Percentiles rank a stretch among this genome's conserved stretches.
Conservation (phyloP, 1,284 basidiomycete genomes). For the Irpex rosettiformis region DNA sequence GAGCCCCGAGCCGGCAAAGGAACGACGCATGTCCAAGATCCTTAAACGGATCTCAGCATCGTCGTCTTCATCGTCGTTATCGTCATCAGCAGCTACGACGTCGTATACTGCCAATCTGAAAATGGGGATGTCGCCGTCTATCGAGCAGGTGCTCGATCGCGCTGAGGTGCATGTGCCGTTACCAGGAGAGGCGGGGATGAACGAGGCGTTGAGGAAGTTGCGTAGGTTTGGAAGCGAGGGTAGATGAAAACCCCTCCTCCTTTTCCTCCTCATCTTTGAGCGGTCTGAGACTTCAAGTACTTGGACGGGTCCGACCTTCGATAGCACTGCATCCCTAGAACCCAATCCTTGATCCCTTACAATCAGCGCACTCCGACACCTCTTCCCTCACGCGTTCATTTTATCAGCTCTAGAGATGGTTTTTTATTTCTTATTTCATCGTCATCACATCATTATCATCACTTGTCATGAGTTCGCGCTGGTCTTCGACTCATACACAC, state of each 20-base stretch:
- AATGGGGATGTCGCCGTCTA: conserved; percentile 26
- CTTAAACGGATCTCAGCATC: conserved; percentile 35
- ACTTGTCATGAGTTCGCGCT: background rate
- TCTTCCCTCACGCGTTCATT: background rate
- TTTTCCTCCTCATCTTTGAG: no score
- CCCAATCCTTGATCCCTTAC: no score
- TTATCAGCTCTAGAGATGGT: background rate
- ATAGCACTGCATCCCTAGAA: no score
- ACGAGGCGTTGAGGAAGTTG: conserved; percentile 24
- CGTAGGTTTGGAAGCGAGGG: conserved; percentile 18
- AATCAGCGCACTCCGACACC: no score
- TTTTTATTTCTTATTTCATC: background rate
- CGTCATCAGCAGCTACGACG: conserved; percentile 12
- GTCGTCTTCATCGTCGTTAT: conserved; percentile 21
- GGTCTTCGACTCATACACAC: background rate
- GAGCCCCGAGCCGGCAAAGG: conserved; percentile 28
- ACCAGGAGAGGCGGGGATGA: conserved; percentile 22
- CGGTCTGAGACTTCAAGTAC: no score
- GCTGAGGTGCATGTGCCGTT: background rate
- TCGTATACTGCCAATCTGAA: conserved; percentile 20
- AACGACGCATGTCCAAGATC: conserved; percentile 32
- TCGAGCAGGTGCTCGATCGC: conserved; percentile 30
- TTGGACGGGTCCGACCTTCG: no score
- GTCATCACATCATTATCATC: no score
- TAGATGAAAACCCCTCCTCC: background rate